Evolutionary conservation across 371 early-diverging fungal genomes (phyloP), one percentile per base, ranked within the genome.

Genomic region (Saksenaea oblongispora): DNA sequence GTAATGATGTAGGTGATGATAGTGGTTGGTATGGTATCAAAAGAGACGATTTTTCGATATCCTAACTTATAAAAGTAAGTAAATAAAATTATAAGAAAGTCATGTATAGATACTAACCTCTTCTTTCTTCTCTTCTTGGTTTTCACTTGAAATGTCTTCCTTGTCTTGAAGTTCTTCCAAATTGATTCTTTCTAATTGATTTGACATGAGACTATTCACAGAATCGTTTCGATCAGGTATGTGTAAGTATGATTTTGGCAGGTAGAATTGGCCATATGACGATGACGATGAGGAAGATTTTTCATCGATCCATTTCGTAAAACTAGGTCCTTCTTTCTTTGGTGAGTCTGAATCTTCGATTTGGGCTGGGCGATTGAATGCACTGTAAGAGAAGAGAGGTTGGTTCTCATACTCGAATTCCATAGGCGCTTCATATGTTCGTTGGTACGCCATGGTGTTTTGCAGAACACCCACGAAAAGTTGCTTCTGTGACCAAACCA

Each of bases 341-440:
- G 34, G 11, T 31, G 35, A 17, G 35, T 44, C 17, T 18, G 36
- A n/a, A 22, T 51, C 60, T n/a, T 28, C 34, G 22, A 26, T 17
- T 9, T 34, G 59, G 7, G 18, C n/a, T 28, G 61, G 27, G 15
- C 27, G 14, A 54, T 31, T 47, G 24, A 67, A 67, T 17, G 47
- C 54, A 26, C 54, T 61, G 28, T 59, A 67, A 1, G 62, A 27
- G 13, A 59, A 34, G 11, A 54, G 41, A 9, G 62, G 69, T 15
- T 55, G 57, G 61, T 57, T 53, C 24, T 68, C 59, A 34, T 68
- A 68, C 39, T 68, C 69, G 36, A 68, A 68, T 24, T 68, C 69
- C 69, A 68, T 68, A 53, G 69, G 69, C 3, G 56, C 69, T 35
- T 68, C 69, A n/a, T 34, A 26, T n/a, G 64, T 34, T 5, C 64